A percentile compares a stretch with the other conserved stretches of the same genome.
phyloP scores from a whole-genome alignment of 176 grass and related monocot genomes.

The Urochloa ruziziensis region DNA sequence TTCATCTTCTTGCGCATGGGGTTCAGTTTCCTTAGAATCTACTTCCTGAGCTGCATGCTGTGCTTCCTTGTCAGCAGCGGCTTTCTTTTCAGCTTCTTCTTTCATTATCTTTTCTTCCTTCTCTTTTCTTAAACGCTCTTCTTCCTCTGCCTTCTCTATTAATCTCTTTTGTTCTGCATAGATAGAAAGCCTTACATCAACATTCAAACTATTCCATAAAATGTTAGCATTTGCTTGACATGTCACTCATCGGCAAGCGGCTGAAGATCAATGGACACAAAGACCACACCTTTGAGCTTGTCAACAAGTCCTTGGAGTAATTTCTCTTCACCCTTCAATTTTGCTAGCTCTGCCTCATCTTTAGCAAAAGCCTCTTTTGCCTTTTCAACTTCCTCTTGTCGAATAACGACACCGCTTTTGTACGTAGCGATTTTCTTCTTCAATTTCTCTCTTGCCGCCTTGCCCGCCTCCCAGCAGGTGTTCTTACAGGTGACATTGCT shows the following conservation, averaged over 20 bases:
- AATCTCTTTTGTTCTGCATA: slow-evolving; percentile 82
- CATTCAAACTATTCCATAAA: neutral
- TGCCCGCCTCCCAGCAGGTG: slow-evolving; percentile 98
- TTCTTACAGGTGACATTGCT: slow-evolving; percentile 70
- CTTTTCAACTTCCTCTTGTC: slow-evolving; percentile 78
- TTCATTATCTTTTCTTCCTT: slow-evolving; percentile 88
- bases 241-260: neutral
- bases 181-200: slow-evolving; percentile 6
- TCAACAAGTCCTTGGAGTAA: slow-evolving; percentile 73
- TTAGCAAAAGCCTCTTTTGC: slow-evolving; percentile 78
- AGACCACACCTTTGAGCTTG: slow-evolving; percentile 78
- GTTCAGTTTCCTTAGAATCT: slow-evolving; percentile 38
- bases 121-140: slow-evolving; percentile 82
- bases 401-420: slow-evolving; percentile 73
- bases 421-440: slow-evolving; percentile 84
- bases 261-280: neutral
- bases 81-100: slow-evolving; percentile 73
- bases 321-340: slow-evolving; percentile 88
- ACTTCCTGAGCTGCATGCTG: slow-evolving; percentile 43
- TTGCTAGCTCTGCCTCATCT: slow-evolving; percentile 72
- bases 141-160: slow-evolving; percentile 91
- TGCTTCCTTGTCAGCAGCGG: slow-evolving; percentile 42
- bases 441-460: slow-evolving; percentile 81
- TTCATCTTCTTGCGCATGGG: slow-evolving; percentile 38
- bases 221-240: slow-evolving; percentile 12